These are phyloP conservation scores for Yarrowia sp. DNA, from an alignment of 805 yeast species.

Conservation along the genomic window DNA sequence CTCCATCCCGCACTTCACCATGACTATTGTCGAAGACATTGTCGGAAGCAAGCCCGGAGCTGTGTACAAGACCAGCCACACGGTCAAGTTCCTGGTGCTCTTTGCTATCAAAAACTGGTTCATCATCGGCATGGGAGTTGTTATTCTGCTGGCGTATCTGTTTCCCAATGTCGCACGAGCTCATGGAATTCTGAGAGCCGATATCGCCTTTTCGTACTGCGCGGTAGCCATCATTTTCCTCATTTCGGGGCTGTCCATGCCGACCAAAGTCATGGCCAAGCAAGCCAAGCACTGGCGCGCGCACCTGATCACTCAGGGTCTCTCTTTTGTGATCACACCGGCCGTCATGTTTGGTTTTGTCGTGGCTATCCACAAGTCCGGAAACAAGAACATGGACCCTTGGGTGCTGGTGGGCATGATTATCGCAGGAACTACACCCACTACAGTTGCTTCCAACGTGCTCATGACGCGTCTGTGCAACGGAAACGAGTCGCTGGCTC, in stretches of 20 bases:
- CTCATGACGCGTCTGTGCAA: conserved; percentile 88
- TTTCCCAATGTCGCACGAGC: conserved; percentile 85
- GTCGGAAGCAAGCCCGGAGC: conserved; percentile 15
- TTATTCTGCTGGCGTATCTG: conserved; percentile 75
- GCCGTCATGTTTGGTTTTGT: conserved; percentile 76
- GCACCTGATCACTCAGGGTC: conserved; percentile 69
- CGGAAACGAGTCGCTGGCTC: conserved; percentile 78
- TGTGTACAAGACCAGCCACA: conserved; percentile 12
- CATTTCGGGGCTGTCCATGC: conserved; percentile 80
- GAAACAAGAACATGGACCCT: conserved; percentile 63
- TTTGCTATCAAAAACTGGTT: conserved; percentile 66
- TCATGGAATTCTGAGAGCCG: conserved; percentile 76
- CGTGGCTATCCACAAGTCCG: conserved; percentile 66
- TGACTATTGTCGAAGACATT: conserved; percentile 9
- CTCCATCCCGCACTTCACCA: not conserved
- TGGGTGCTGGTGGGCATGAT: conserved; percentile 85
- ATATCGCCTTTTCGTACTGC: conserved; percentile 81
- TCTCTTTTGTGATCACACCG: conserved; percentile 75
- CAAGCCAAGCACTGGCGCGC: conserved; percentile 83
- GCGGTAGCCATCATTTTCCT: conserved; percentile 90
- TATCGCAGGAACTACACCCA: conserved; percentile 86
- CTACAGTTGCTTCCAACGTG: conserved; percentile 90
- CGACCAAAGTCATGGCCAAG: conserved; percentile 62
- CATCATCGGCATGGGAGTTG: conserved; percentile 71
- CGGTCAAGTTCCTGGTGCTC: conserved; percentile 12